These are phyloP conservation scores for Globisporangium camurandrum DNA, from an alignment of 352 stramenopile genomes.

Conservation along the genomic window DNA sequence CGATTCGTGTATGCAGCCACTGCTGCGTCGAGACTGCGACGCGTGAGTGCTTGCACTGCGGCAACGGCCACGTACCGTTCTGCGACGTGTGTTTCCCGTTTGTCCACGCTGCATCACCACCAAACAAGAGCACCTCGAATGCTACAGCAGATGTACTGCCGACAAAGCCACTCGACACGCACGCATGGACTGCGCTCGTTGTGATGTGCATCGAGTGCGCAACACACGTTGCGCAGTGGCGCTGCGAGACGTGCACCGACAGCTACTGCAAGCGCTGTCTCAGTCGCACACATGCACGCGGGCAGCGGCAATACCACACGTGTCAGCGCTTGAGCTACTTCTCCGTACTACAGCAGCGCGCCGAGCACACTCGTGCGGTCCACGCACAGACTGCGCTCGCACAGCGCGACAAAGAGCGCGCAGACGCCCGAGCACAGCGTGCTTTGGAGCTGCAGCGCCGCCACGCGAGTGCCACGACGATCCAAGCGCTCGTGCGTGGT, in stretches of 20 bases:
- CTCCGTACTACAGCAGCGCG: constrained; percentile 46
- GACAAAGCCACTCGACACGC: constrained; percentile 7
- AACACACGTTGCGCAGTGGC: constrained; percentile 51
- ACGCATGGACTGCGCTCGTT: constrained; percentile 41
- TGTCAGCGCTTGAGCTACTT: constrained; percentile 62
- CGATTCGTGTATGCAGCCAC: constrained; percentile 40
- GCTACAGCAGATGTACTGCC: not conserved
- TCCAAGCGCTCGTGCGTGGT: constrained; percentile 30
- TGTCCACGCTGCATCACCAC: constrained; percentile 21
- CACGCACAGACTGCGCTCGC: constrained; percentile 31
- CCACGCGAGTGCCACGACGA: constrained; percentile 27
- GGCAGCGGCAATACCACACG: constrained; percentile 43
- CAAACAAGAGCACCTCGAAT: not conserved
- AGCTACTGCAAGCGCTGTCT: constrained; percentile 68
- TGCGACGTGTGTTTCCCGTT: constrained; percentile 62
- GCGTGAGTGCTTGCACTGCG: constrained; percentile 55
- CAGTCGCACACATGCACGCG: constrained; percentile 41
- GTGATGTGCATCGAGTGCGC: constrained; percentile 64
- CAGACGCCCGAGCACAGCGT: constrained; percentile 16
- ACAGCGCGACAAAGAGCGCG: constrained; percentile 15
- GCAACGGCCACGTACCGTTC: constrained; percentile 52
- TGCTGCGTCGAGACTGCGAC: constrained; percentile 52
- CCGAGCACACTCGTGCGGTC: constrained; percentile 22
- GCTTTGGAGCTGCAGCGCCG: constrained; percentile 14
- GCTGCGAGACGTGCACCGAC: constrained; percentile 51